Base-by-base conservation (phyloP, 2,329 filamentous ascomycete genomes). In the Grosmannia penicillata region DNA sequence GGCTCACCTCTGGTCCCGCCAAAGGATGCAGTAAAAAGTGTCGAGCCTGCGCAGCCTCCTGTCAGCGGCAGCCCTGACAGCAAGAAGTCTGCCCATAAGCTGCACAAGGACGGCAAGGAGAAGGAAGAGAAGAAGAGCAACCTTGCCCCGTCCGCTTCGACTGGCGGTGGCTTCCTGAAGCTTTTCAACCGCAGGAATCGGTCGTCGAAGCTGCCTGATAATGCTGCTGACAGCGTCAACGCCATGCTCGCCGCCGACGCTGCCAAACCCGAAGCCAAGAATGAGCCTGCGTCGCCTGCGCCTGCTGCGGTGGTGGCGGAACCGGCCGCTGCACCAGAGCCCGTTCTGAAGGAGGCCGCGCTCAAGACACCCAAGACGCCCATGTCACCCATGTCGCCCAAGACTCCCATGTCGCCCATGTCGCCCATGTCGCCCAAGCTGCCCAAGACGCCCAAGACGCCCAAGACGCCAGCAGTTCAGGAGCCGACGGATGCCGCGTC, bases 101-200 rank as follows among this genome's bases (percentile, higher is more conserved):
- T 73, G 14, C 70, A 72, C 43, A 75, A 74, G 52, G 64, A 63
- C 6, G 51, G 53, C 42, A 65, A 62, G 52, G 59, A 66, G 37
- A 59, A 35, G 23, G 43, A 38, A 15, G 45, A 45, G 40, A 49
- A 52, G 41, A 54, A 52, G 40, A 45, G 25, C 7, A 32, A 36
- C 6, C 13, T 26, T 9, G 17, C 36, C 1, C 26, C 22, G 3
- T 21, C 45, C 21, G 6, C 32, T 23, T 28, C 45, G 2, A 28
- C 40, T 9, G 48, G 53, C 29, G 61, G 62, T 24, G 72, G 74
- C 14, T 66, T 82, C 48, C 70, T 70, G 45, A 80, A 78, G 56
- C 61, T 82, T 30, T 82, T 82, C 50, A 66, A 67, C 33, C 70
- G 74, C 47, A 79, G 74, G 58, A 76, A 75, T 50, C 63, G 69